Evolutionary conservation across 179 eudicot genomes (phyloP).

Genomic region (Gypsophila paniculata): DNA sequence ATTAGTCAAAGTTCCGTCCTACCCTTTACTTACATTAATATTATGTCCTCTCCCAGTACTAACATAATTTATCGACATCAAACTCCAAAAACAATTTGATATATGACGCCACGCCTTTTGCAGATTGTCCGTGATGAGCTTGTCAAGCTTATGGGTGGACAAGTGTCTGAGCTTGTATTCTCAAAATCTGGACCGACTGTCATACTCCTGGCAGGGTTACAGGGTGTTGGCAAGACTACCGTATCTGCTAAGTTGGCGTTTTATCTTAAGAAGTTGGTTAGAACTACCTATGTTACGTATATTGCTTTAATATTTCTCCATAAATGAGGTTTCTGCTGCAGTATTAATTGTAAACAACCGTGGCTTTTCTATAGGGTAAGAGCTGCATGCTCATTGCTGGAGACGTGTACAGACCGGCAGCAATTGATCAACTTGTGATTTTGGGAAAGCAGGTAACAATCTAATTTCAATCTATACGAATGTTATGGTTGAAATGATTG

Average conservation of each 20-base stretch:
- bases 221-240: constrained; percentile 99
- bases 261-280: constrained; percentile 88
- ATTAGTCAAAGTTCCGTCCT: constrained; percentile 69
- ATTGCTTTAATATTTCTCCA: too few species aligned
- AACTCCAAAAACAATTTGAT: neutral
- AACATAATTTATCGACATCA: neutral
- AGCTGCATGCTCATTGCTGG: constrained; percentile 97
- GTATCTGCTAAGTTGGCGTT: constrained; percentile 89
- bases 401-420: constrained; percentile 98
- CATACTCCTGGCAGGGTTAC: constrained; percentile 87
- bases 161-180: constrained; percentile 83
- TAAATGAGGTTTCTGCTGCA: neutral
- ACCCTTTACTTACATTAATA: neutral
- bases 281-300: too few species aligned
- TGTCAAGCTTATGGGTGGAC: constrained; percentile 92
- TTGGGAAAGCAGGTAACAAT: constrained; percentile 72
- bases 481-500: neutral
- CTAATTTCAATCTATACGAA: neutral
- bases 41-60: too few species aligned
- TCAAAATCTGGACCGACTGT: constrained; percentile 86
- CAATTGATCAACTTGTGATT: constrained; percentile 91
- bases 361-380: constrained; percentile 58
- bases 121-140: constrained; percentile 94
- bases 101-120: too few species aligned
- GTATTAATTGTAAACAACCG: neutral